Conservation (phyloP, 2,329 filamentous ascomycete species). For the Xylaria sp. region DNA sequence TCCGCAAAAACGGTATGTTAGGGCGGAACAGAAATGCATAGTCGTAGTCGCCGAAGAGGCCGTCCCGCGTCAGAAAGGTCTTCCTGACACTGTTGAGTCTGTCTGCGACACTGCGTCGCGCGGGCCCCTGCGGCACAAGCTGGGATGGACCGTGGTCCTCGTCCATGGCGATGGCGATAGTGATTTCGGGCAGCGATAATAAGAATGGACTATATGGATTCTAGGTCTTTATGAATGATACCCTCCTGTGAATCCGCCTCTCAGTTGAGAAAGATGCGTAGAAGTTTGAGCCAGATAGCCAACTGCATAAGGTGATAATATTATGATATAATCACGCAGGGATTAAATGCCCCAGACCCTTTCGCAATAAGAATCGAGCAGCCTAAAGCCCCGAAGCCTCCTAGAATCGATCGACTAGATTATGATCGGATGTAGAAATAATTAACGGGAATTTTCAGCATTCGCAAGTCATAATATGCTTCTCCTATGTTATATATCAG, state of each 20-base stretch:
- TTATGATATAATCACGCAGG: conserved; percentile 11
- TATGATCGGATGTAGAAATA: too few species aligned
- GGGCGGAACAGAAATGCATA: conserved; percentile 86
- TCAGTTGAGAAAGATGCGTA: not conserved
- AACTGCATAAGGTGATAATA: not conserved
- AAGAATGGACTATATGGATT: not conserved
- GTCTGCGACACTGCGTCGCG: conserved; percentile 43
- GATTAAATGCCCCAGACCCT: not conserved
- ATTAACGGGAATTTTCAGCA: too few species aligned
- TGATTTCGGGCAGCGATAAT: not conserved
- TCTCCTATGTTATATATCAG: not conserved
- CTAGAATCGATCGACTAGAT: not conserved
- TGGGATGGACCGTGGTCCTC: conserved; percentile 60
- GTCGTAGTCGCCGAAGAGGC: conserved; percentile 84
- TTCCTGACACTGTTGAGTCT: conserved; percentile 43
- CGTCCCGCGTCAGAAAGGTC: conserved; percentile 65
- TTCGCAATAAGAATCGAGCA: not conserved
- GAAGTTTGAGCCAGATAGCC: not conserved
- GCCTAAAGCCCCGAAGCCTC: not conserved
- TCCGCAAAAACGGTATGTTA: conserved; percentile 82
- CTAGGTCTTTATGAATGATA: too few species aligned
- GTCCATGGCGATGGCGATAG: conserved; percentile 54
- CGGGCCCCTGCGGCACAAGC: conserved; percentile 50
- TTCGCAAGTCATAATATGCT: not conserved
- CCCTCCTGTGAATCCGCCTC: too few species aligned